Percentiles rank a stretch among this genome's conserved stretches.
These are phyloP conservation scores for Microdochium paspali DNA, from an alignment of 2,329 filamentous ascomycete species.

Conservation along the genomic window DNA sequence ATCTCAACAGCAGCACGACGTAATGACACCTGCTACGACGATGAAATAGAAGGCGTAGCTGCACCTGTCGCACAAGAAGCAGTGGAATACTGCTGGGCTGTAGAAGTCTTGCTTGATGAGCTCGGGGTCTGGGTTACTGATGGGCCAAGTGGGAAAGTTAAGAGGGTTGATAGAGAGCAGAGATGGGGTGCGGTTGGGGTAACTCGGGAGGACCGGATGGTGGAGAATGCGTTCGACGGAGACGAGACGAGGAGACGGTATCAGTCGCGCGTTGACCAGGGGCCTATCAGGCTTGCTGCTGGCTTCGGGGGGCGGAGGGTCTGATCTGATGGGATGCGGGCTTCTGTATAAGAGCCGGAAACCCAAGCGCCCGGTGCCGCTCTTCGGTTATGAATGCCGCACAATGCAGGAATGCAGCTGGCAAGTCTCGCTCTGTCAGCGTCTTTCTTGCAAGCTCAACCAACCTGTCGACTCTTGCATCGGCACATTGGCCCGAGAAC, in stretches of 20 bases:
- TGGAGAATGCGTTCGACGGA: background rate
- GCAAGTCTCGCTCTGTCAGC: too few species aligned
- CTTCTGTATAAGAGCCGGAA: too few species aligned
- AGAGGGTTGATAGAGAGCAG: slow-evolving; percentile 1
- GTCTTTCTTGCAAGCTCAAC: too few species aligned
- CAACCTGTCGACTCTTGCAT: too few species aligned
- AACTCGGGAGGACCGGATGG: background rate
- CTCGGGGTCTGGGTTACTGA: slow-evolving; percentile 30
- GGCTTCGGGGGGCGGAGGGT: background rate
- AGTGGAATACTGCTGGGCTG: slow-evolving; percentile 26
- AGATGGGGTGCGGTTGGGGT: slow-evolving; percentile 1
- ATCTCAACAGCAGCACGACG: slow-evolving; percentile 7
- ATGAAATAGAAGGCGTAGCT: background rate
- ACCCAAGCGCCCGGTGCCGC: too few species aligned
- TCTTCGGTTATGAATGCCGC: too few species aligned
- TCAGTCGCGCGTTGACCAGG: background rate
- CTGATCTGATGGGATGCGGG: slow-evolving; percentile 1
- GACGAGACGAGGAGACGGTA: background rate
- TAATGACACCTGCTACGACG: background rate
- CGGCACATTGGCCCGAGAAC: too few species aligned
- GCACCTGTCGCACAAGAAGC: slow-evolving; percentile 2
- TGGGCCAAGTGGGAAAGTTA: background rate
- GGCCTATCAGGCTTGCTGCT: background rate
- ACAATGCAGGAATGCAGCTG: too few species aligned
- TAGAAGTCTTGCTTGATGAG: slow-evolving; percentile 44